Conservation (phyloP, 306 rosid genomes). For the Luffa aegyptiaca region DNA sequence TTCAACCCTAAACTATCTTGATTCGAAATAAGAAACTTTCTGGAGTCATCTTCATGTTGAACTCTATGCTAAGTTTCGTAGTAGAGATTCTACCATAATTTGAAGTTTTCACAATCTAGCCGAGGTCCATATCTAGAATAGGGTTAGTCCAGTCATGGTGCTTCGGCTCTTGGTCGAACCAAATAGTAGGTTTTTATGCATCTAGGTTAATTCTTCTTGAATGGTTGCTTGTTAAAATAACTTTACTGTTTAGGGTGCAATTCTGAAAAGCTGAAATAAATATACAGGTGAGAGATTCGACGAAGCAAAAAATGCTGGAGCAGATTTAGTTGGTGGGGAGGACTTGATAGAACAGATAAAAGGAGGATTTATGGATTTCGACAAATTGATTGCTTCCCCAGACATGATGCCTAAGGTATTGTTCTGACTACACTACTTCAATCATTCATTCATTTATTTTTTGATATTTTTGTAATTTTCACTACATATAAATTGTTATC, state of each 20-base stretch:
- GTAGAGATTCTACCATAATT: background rate
- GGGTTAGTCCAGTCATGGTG: background rate
- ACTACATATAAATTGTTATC: background rate
- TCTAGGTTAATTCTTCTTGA: background rate
- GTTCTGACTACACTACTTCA: conserved; percentile 14
- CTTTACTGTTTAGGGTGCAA: background rate
- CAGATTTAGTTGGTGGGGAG: conserved; percentile 98
- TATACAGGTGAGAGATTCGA: conserved; percentile 80
- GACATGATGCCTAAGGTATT: conserved; percentile 99
- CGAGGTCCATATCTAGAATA: background rate
- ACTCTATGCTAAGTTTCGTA: background rate
- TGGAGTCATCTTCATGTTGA: background rate
- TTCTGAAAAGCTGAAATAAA: background rate
- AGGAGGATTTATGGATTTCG: conserved; percentile 96
- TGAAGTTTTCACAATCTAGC: background rate
- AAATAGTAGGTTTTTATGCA: background rate
- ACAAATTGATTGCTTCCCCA: conserved; percentile 95
- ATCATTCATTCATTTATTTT: background rate
- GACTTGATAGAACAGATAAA: conserved; percentile 94
- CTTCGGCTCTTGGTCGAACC: background rate
- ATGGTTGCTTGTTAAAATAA: background rate
- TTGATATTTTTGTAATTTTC: background rate
- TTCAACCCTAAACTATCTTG: background rate
- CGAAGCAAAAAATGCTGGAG: conserved; percentile 95
- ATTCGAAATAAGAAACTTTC: background rate